A percentile compares a stretch with the other conserved stretches of the same genome.
Conservation (phyloP, 1,139 yeast genomes). For the Suhomyces guaymorum region DNA sequence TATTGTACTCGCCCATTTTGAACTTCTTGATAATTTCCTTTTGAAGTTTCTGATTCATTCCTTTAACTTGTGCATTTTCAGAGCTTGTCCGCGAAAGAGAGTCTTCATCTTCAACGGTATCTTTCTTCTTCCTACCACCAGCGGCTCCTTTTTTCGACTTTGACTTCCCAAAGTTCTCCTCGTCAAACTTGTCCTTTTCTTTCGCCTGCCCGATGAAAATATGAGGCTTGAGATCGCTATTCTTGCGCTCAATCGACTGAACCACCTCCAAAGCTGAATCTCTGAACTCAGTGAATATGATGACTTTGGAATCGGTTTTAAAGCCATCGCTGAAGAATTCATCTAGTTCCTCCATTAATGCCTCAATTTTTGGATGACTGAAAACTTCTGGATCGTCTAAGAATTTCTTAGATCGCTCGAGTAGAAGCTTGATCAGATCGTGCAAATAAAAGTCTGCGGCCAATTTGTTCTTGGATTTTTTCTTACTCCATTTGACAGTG, state of each 20-base stretch:
- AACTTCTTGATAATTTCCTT: slow-evolving; percentile 73
- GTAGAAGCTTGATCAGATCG: slow-evolving; percentile 46
- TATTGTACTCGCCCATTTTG: slow-evolving; percentile 68
- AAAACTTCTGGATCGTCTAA: slow-evolving; percentile 42
- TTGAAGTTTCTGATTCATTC: slow-evolving; percentile 74
- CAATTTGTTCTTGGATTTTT: slow-evolving; percentile 55
- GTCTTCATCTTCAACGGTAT: slow-evolving; percentile 20
- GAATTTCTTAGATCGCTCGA: slow-evolving; percentile 46
- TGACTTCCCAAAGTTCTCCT: slow-evolving; percentile 40
- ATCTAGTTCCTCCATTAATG: slow-evolving; percentile 56
- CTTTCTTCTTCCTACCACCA: slow-evolving; percentile 25
- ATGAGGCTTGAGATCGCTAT: slow-evolving; percentile 60
- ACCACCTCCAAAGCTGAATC: slow-evolving; percentile 90
- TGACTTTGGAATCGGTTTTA: slow-evolving; percentile 61
- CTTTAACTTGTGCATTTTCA: slow-evolving; percentile 53
- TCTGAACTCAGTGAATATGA: slow-evolving; percentile 83
- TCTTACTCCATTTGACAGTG: slow-evolving; percentile 52
- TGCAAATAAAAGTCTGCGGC: slow-evolving; percentile 62
- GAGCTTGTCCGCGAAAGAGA: slow-evolving; percentile 37
- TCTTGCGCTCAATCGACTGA: slow-evolving; percentile 51
- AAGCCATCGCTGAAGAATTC: slow-evolving; percentile 50
- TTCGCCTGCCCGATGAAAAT: slow-evolving; percentile 85
- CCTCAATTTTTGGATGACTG: slow-evolving; percentile 78
- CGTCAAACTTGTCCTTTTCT: slow-evolving; percentile 63
- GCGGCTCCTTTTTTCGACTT: slow-evolving; percentile 9